Percentiles rank a stretch among this genome's conserved stretches.
phyloP scores from a whole-genome alignment of 2,329 filamentous ascomycete species.

The Diplodia seriata region DNA sequence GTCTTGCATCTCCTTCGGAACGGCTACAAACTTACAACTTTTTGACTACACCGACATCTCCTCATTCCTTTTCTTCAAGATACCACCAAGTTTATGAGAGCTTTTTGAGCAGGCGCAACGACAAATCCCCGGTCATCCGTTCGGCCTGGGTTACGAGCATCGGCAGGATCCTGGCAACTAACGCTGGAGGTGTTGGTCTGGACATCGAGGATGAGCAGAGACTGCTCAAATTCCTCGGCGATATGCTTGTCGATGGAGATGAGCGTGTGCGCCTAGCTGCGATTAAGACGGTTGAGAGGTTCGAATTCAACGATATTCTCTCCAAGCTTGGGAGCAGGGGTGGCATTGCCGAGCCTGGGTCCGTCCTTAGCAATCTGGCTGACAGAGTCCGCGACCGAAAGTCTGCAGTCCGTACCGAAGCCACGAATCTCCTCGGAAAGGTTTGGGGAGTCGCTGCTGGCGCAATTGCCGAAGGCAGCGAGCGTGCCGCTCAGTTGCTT shows the following conservation, averaged over 20 bases:
- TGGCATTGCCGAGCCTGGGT: slow-evolving; percentile 75
- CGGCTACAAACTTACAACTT: slow-evolving; percentile 58
- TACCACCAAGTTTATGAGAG: slow-evolving; percentile 80
- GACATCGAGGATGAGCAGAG: slow-evolving; percentile 80
- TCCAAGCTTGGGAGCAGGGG: slow-evolving; percentile 80
- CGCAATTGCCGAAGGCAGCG: slow-evolving; percentile 83
- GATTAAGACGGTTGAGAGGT: slow-evolving; percentile 82
- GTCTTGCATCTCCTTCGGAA: slow-evolving; percentile 51
- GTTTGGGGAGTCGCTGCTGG: slow-evolving; percentile 94
- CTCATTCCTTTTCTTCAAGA: slow-evolving; percentile 86
- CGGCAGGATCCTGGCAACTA: slow-evolving; percentile 87
- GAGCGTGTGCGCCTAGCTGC: slow-evolving; percentile 90
- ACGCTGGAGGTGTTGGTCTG: slow-evolving; percentile 86
- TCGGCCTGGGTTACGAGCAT: slow-evolving; percentile 85
- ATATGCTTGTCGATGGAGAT: slow-evolving; percentile 85
- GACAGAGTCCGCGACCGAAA: slow-evolving; percentile 90
- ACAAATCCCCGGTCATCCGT: slow-evolving; percentile 83
- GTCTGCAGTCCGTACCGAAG: slow-evolving; percentile 79
- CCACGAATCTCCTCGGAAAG: slow-evolving; percentile 81
- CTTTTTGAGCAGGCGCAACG: slow-evolving; percentile 83
- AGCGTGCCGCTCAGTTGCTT: slow-evolving; percentile 75
- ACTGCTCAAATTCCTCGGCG: slow-evolving; percentile 75
- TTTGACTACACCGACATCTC: slow-evolving; percentile 82
- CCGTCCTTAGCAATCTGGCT: slow-evolving; percentile 80
- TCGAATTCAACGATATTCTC: slow-evolving; percentile 81